Evolutionary conservation across 768 basidiomycete species (phyloP), one percentile per base, ranked within the genome.

Genomic region (Lactarius evosmus): DNA sequence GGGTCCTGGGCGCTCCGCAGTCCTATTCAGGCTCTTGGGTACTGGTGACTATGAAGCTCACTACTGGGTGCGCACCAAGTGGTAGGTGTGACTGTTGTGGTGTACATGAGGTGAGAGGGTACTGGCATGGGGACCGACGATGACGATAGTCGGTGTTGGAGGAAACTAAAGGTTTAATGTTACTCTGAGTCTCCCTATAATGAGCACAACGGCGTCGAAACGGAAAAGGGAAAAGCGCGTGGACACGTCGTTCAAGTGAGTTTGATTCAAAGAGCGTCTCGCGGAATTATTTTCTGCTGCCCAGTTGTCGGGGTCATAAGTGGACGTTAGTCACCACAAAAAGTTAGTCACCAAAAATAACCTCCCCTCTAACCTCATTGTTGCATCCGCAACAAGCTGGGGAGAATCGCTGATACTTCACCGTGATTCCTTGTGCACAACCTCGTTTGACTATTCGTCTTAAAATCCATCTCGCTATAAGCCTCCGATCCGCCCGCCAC

Each of bases 381-480:
- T 51, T 22, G 29, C 44, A n/a, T 34, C 40, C 30, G 40, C 33
- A 25, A 27, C 19, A 40, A 62, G 32, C 27, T 40, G 22, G 33
- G 30, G 41, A 46, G 30, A 30, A 2, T 16, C 34, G 16, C 29
- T 32, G n/a, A n/a, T 25, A 33, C 19, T 4, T 53, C 38, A 22
- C 33, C 51, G 25, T 25, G 61, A 25, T 36, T 29, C 51, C 60
- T 44, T 9, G 17, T 14, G 46, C 25, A 40, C 32, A 52, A 38
- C 36, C 25, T 52, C 56, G n/a, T 11, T 22, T 27, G 56, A 52
- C 33, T 33, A 41, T 17, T 29, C 33, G 25, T 51, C 29, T 14
- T 53, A 63, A 53, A 41, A n/a, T n/a, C 50, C 62, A 56, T 58
- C n/a, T 58, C 56, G 49, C 49, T 40, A 50, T 46, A 17, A n/a